Conservation (phyloP, 768 basidiomycete species). For the Tylopilus balloui region DNA sequence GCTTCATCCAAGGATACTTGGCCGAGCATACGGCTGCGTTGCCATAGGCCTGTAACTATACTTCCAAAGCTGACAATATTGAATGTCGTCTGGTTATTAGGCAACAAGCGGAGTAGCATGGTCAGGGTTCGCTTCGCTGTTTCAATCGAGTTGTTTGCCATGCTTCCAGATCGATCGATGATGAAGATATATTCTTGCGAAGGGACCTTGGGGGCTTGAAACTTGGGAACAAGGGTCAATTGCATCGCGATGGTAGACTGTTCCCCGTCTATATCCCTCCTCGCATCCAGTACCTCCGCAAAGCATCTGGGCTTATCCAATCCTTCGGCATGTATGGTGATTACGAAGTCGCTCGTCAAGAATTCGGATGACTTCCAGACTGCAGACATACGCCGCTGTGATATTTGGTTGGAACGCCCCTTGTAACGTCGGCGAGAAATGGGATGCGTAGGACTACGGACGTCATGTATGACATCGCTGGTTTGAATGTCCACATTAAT, state of each 20-base stretch:
- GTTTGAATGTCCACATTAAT: constrained; percentile 48
- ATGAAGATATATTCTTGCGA: constrained; percentile 59
- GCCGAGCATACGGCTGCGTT: constrained; percentile 30
- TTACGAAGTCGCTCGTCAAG: constrained; percentile 47
- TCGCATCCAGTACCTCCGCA: constrained; percentile 38
- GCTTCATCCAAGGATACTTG: constrained; percentile 32
- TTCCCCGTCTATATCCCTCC: constrained; percentile 1
- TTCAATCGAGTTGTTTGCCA: constrained; percentile 39
- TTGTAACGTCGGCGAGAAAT: constrained; percentile 34
- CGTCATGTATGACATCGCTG: constrained; percentile 37
- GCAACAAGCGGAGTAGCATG: constrained; percentile 48
- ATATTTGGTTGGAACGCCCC: constrained; percentile 32
- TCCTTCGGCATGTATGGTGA: constrained; percentile 44
- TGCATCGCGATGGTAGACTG: constrained; percentile 44
- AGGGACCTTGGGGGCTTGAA: constrained; percentile 37
- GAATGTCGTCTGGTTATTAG: constrained; percentile 39
- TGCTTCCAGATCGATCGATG: constrained; percentile 56
- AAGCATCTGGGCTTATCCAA: constrained; percentile 55
- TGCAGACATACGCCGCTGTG: constrained; percentile 39
- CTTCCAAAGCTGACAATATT: constrained; percentile 59
- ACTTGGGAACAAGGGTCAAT: constrained; percentile 51
- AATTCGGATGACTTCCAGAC: constrained; percentile 39
- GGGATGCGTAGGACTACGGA: constrained; percentile 44
- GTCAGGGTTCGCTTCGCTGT: constrained; percentile 45
- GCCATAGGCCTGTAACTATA: constrained; percentile 33